A percentile compares a stretch with the other conserved stretches of the same genome.
Conservation (phyloP, 495 filamentous ascomycete genomes). For the Aspergillus funiculosus region DNA sequence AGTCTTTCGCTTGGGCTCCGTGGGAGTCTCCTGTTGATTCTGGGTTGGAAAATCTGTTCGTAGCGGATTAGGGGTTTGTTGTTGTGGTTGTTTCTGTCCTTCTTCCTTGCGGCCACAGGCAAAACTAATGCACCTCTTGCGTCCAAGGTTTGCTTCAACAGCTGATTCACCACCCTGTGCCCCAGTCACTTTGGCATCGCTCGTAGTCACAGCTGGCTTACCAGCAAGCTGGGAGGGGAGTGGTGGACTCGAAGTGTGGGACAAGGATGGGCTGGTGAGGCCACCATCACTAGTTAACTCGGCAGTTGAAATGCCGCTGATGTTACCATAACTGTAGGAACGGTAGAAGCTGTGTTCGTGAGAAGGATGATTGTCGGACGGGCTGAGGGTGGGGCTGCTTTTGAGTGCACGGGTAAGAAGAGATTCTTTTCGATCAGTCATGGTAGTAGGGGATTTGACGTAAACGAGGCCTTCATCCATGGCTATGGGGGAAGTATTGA, state of each 20-base stretch:
- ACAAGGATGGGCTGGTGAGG: constrained; percentile 82
- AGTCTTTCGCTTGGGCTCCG: constrained; percentile 46
- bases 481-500: constrained; percentile 25
- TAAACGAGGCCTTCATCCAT: constrained; percentile 32
- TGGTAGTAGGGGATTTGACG: constrained; percentile 34
- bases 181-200: constrained; percentile 23
- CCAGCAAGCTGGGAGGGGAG: constrained; percentile 41
- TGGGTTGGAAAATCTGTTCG: constrained; percentile 11
- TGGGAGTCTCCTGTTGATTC: constrained; percentile 14
- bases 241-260: constrained; percentile 83
- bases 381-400: constrained; percentile 52
- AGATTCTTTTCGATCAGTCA: constrained; percentile 57
- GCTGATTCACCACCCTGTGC: constrained; percentile 34
- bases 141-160: constrained; percentile 55
- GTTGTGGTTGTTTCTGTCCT: constrained; percentile 20
- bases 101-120: constrained; percentile 59
- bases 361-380: constrained; percentile 32
- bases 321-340: constrained; percentile 70
- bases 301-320: constrained; percentile 71
- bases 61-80: constrained; percentile 17
- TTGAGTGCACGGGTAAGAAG: constrained; percentile 75
- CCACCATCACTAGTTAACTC: constrained; percentile 91
- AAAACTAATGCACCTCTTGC: constrained; percentile 89
- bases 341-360: constrained; percentile 43
- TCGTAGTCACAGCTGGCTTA: constrained; percentile 20